Evolutionary conservation across 139 green algal species (phyloP).

Genomic region (Zygnema circumcarinatum): DNA sequence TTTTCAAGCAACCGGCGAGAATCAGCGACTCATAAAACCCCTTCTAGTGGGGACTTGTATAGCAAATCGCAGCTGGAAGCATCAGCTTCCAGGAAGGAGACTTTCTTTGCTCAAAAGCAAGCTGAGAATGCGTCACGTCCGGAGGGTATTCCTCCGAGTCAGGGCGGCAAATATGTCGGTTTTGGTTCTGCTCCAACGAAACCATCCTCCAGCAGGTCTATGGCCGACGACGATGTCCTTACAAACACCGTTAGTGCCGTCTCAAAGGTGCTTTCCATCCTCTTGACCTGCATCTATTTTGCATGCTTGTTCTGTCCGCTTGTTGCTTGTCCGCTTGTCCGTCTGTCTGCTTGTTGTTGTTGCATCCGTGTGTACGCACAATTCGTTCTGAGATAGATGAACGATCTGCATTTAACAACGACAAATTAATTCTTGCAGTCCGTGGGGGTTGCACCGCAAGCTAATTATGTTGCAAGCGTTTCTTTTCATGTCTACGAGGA

Average conservation of each 20-base stretch:
- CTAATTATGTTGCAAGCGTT: too few species aligned
- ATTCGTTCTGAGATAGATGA: too few species aligned
- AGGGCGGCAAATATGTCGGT: conserved; percentile 97
- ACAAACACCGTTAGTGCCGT: conserved; percentile 43
- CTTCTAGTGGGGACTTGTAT: conserved; percentile 66
- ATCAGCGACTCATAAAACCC: too few species aligned
- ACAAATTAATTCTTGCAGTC: too few species aligned
- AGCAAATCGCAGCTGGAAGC: conserved; percentile 73
- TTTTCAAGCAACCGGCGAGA: not conserved
- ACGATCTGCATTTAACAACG: too few species aligned
- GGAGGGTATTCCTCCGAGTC: conserved; percentile 83
- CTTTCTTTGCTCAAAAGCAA: conserved; percentile 87
- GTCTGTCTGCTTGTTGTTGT: not conserved
- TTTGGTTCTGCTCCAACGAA: conserved; percentile 83
- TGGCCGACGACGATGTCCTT: conserved; percentile 27
- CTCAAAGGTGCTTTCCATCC: conserved; percentile 26
- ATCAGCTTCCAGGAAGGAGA: conserved; percentile 78
- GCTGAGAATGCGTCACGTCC: conserved; percentile 84
- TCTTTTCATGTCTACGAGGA: too few species aligned
- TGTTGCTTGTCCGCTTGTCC: not conserved
- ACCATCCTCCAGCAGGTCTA: conserved; percentile 16
- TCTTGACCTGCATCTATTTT: not conserved
- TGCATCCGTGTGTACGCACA: not conserved
- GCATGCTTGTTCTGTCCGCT: not conserved
- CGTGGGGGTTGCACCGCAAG: too few species aligned